These are phyloP conservation scores for Cercospora sojina DNA, from an alignment of 2,329 filamentous ascomycete genomes.

Conservation along the genomic window DNA sequence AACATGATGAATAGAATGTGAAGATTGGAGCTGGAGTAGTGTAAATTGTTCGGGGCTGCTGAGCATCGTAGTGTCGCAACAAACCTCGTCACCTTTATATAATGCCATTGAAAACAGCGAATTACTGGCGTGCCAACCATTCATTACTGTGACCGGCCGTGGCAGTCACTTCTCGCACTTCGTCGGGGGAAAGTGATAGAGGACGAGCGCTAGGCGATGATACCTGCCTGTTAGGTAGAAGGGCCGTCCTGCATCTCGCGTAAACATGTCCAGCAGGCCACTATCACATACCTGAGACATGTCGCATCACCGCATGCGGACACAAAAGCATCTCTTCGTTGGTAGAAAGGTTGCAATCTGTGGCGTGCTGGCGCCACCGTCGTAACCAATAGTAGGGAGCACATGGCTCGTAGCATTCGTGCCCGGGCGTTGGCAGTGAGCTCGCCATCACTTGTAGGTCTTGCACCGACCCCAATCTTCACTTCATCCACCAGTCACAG, in stretches of 20 bases:
- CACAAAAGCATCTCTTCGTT: not conserved
- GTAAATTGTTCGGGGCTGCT: not conserved
- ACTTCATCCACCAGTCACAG: not conserved
- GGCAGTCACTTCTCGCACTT: not conserved
- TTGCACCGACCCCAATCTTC: not conserved
- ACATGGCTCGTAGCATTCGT: not conserved
- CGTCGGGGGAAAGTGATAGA: not conserved
- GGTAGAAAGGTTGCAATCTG: not conserved
- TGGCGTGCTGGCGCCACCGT: not conserved
- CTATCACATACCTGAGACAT: not conserved
- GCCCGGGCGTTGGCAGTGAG: not conserved
- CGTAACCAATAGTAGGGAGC: not conserved
- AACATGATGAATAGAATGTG: constrained; percentile 15
- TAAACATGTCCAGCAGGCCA: not conserved
- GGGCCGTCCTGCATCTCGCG: not conserved
- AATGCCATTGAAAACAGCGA: not conserved
- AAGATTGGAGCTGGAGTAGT: not conserved
- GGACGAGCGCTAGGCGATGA: constrained; percentile 5
- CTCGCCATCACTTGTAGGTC: not conserved
- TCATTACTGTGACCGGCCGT: not conserved
- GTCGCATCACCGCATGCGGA: not conserved
- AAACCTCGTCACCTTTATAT: not conserved
- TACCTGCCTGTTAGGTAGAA: constrained; percentile 9
- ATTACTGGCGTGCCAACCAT: not conserved
- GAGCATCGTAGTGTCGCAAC: not conserved